Conservation (phyloP, 257 asterid species). For the Knoxia roxburghii region DNA sequence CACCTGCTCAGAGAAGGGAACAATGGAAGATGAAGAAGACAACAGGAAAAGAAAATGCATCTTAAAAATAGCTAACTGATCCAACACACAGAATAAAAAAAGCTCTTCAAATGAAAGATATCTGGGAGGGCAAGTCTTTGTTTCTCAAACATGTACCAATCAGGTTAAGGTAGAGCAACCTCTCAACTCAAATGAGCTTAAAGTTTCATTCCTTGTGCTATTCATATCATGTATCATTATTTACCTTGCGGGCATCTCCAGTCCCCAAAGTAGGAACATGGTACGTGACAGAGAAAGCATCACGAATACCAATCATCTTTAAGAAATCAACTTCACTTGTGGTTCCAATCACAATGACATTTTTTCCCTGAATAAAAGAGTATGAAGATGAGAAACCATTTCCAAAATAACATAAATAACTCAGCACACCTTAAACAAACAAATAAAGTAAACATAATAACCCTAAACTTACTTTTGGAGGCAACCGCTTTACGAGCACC, state of each 20-base stretch:
- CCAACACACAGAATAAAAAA: neutral
- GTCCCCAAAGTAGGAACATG: slow-evolving; percentile 76
- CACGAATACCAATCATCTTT: slow-evolving; percentile 72
- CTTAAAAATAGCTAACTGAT: neutral
- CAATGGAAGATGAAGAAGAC: neutral
- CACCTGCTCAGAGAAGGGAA: slow-evolving; percentile 44
- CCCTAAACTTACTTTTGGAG: slow-evolving; percentile 59
- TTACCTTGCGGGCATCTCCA: slow-evolving; percentile 82
- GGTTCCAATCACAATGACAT: slow-evolving; percentile 84
- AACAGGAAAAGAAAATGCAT: neutral
- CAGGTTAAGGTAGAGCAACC: neutral
- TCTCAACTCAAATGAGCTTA: neutral
- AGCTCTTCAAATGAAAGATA: neutral
- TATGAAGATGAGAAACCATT: neutral
- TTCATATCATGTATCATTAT: slow-evolving; percentile 3
- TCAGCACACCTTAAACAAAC: neutral
- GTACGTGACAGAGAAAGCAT: slow-evolving; percentile 76
- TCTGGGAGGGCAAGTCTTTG: neutral
- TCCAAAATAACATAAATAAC: neutral
- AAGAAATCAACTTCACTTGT: slow-evolving; percentile 82
- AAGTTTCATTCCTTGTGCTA: no score
- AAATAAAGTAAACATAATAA: slow-evolving; percentile 7
- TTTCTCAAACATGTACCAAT: neutral
- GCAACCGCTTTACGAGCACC: slow-evolving; percentile 86
- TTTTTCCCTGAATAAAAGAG: slow-evolving; percentile 60